Evolutionary conservation across 371 early-diverging fungal species (phyloP), one percentile per base, ranked within the genome.

Genomic region (Parasitella parasitica): DNA sequence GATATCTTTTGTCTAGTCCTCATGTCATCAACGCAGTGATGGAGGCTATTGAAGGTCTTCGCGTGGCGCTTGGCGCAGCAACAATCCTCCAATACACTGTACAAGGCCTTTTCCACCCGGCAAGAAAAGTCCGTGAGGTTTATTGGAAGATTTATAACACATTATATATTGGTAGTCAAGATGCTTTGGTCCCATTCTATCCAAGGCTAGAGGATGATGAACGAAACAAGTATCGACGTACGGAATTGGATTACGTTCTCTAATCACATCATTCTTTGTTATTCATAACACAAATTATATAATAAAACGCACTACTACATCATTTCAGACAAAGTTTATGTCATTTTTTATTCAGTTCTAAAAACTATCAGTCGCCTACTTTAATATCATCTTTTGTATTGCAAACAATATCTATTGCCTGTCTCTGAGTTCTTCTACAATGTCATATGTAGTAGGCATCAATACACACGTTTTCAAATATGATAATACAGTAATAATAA

Each of bases 91-190:
- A 91, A 66, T 99, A 98, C 73, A 77, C 94, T 6, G 71, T 96
- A 22, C 95, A 94, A 75, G 99, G 99, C 0, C 72, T 99, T 51
- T 98, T 97, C 87, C 99, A 99, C 64, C 99, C 99, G 4, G 98
- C 99, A 11, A 78, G 97, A 28, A 88, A 91, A 59, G 97, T 98
- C 7, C 87, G 99, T 36, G 95, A 97, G 72, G 89, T 96, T 13
- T 98, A 98, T 74, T 97, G 97, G 97, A 95, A 95, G 81, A 91
- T 99, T 52, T 97, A 93, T 82, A 97, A 98, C 72, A 91, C 89
- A 59, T 68, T 94, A 66, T 98, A 97, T 64, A 93, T 98, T 66
- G 91, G 89, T 9, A 77, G 88, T n/a, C 97, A 97, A 80, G 97
- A 96, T 63, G 89, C 92, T 15, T 69, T 98, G 58, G 93, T 97